Evolutionary conservation across 2,329 filamentous ascomycete genomes (phyloP).

Genomic region (Colletotrichum tabaci): DNA sequence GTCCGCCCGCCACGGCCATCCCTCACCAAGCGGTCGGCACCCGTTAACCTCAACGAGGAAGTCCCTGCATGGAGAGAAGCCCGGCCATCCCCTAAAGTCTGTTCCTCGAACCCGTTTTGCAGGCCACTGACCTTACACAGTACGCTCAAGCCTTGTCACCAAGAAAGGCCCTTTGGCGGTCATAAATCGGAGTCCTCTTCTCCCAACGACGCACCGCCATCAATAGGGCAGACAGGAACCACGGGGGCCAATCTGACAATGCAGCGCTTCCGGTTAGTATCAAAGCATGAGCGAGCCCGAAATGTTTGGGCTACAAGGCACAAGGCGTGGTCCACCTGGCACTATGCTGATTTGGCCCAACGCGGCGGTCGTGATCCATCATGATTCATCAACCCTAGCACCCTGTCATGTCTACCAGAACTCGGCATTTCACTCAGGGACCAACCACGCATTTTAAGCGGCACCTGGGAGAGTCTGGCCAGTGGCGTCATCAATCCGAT

Average conservation of each 20-base stretch:
- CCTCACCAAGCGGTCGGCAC: conserved; percentile 17
- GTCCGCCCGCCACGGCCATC: conserved; percentile 31
- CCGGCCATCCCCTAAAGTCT: conserved; percentile 32
- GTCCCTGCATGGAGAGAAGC: conserved; percentile 39
- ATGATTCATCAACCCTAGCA: conserved; percentile 40
- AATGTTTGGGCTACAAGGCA: neutral
- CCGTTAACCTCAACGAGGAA: conserved; percentile 27
- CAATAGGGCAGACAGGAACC: conserved; percentile 1
- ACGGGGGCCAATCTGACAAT: neutral
- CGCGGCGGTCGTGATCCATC: conserved; percentile 10
- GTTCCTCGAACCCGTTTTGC: conserved; percentile 36
- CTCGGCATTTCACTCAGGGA: conserved; percentile 25
- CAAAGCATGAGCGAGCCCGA: neutral
- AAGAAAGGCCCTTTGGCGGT: neutral
- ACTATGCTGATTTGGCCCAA: conserved; percentile 14
- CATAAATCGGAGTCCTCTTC: no score
- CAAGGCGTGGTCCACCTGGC: neutral
- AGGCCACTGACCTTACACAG: neutral
- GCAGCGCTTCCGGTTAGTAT: neutral
- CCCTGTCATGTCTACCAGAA: conserved; percentile 30
- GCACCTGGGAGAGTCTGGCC: conserved; percentile 22
- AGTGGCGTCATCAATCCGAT: conserved; percentile 35
- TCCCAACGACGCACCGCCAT: neutral
- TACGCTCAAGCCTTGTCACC: conserved; percentile 2
- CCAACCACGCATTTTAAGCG: conserved; percentile 20